Evolutionary conservation across 2,329 filamentous ascomycete genomes (phyloP).

Genomic region (Aurifilum marmelostoma): DNA sequence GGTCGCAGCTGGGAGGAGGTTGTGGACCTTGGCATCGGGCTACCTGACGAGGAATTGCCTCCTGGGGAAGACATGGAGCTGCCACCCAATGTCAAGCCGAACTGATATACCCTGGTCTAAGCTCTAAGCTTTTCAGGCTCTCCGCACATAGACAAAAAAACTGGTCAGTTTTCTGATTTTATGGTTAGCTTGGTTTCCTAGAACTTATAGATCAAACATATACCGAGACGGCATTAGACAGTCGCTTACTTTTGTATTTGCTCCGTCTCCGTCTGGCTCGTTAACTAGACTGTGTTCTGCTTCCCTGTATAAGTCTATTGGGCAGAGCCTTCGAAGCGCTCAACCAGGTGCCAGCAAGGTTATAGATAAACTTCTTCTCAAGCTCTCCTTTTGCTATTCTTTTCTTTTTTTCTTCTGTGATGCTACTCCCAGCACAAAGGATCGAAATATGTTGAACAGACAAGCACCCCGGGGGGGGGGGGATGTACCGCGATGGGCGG

Average conservation of each 20-base stretch:
- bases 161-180: too few species aligned
- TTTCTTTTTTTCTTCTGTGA: too few species aligned
- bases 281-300: background rate
- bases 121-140: background rate
- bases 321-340: background rate
- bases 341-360: background rate
- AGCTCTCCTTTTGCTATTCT: too few species aligned
- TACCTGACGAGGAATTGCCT: slow-evolving; percentile 33
- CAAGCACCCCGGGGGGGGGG: too few species aligned
- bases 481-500: background rate
- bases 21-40: slow-evolving; percentile 36
- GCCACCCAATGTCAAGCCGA: slow-evolving; percentile 21
- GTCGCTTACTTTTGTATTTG: too few species aligned
- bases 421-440: background rate
- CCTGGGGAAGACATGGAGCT: slow-evolving; percentile 20
- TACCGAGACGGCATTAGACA: background rate
- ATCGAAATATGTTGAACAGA: background rate
- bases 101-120: slow-evolving; percentile 11
- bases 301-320: slow-evolving; percentile 15
- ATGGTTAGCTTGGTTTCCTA: background rate
- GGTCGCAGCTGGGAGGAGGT: slow-evolving; percentile 49
- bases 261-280: too few species aligned
- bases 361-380: background rate
- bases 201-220: background rate
- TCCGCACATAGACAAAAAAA: background rate